Evolutionary conservation across 768 basidiomycete genomes (phyloP).

Genomic region (Lepiota venenata): DNA sequence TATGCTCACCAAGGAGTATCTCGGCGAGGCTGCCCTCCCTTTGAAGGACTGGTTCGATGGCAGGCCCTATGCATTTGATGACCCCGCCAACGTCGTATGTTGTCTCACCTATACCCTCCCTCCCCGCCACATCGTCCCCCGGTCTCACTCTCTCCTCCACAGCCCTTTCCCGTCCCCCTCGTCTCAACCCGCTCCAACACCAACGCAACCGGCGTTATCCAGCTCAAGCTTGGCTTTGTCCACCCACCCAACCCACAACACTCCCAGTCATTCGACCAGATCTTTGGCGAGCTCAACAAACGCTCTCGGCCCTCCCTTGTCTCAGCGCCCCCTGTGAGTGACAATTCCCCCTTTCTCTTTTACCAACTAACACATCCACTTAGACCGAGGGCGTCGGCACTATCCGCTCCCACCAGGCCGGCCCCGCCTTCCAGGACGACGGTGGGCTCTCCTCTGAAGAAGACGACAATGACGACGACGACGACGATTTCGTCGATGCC

Average conservation of each 20-base stretch:
- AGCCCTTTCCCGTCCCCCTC: conserved; percentile 36
- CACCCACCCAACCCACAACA: conserved; percentile 38
- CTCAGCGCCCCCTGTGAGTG: conserved; percentile 72
- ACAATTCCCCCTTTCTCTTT: background rate
- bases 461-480: conserved; percentile 30
- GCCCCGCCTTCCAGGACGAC: conserved; percentile 68
- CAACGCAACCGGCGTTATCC: conserved; percentile 34
- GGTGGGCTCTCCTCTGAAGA: conserved; percentile 60
- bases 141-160: background rate
- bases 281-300: conserved; percentile 62
- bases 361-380: conserved; percentile 5
- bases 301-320: conserved; percentile 64
- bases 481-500: conserved; percentile 27
- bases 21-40: conserved; percentile 81
- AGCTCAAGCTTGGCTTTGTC: conserved; percentile 47
- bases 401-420: conserved; percentile 55
- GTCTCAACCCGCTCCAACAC: conserved; percentile 41
- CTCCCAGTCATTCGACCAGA: conserved; percentile 47
- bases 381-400: conserved; percentile 89
- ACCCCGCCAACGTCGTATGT: conserved; percentile 66
- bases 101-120: background rate
- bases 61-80: conserved; percentile 49
- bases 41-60: conserved; percentile 77
- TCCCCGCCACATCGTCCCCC: background rate
- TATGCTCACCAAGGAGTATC: conserved; percentile 84